Evolutionary conservation across 257 asterid genomes (phyloP).

Genomic region (Salvia splendens): DNA sequence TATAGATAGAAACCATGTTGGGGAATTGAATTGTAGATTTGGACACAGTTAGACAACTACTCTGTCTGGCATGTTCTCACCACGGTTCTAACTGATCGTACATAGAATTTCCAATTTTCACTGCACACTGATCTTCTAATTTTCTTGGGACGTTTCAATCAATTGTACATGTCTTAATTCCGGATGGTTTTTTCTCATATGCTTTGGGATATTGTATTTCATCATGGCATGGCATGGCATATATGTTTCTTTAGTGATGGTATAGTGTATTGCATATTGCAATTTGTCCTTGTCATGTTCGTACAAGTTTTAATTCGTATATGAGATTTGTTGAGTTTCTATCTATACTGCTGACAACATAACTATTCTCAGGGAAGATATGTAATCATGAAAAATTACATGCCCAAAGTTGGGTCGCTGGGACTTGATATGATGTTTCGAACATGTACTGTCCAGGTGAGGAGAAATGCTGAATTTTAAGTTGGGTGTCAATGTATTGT

Average conservation of each 20-base stretch:
- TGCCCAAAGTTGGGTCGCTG: constrained; percentile 98
- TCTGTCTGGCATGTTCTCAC: neutral
- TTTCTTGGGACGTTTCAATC: too few relatives aligned
- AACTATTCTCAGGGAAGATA: constrained; percentile 82
- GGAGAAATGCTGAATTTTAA: neutral
- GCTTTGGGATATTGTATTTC: constrained; percentile 13
- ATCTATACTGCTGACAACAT: constrained; percentile 44
- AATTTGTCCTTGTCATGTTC: constrained; percentile 5
- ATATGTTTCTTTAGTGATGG: constrained; percentile 16
- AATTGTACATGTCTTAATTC: too few relatives aligned
- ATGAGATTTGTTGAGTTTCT: constrained; percentile 33
- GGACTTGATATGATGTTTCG: constrained; percentile 97
- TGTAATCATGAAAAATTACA: constrained; percentile 84
- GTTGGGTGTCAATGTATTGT: neutral
- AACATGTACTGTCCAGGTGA: constrained; percentile 96
- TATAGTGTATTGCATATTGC: constrained; percentile 6
- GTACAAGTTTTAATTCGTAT: constrained; percentile 4
- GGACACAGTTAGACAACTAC: neutral
- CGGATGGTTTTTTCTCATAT: neutral
- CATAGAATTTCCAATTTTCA: too few relatives aligned
- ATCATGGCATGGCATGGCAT: constrained; percentile 8
- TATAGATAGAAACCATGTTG: neutral
- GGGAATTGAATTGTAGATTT: neutral
- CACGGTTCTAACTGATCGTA: neutral
- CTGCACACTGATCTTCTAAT: too few relatives aligned